Evolutionary conservation across 164 flowering plant species (phyloP), one percentile per base, ranked within the genome.

Genomic region (Stephania yunnanensis): DNA sequence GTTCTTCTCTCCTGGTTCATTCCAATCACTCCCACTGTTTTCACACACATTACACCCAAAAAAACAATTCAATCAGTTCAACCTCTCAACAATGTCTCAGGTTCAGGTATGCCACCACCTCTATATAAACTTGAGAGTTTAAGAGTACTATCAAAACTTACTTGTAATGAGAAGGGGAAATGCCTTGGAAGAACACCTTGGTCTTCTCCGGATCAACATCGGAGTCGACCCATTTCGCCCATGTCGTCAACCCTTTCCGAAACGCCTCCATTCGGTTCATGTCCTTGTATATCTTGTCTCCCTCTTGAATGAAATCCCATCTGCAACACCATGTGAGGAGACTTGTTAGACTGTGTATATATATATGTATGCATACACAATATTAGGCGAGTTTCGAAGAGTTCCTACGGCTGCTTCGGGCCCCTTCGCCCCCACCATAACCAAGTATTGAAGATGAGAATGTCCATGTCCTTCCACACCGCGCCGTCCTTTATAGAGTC

Each of bases 131-230:
- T 31, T 31, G n/a, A 31, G 36, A 3, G 36, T 31, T 31, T 31
- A 31, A 31, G 3, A 31, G 36, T 31, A 31, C 36, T 31, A 31
- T 30, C 0, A 68, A 74, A 20, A 6, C 94, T 85, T 86, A 93
- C 98, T 81, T 76, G 66, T 88, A 88, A 77, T 93, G 98, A 17
- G 86, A 82, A 15, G 98, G 97, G 48, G 93, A 93, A 67, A 88
- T 82, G 10, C 92, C 97, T 67, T 82, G 87, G 78, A 87, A 90
- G 81, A 92, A 88, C 74, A 92, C 91, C 69, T 81, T 87, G 61
- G 97, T 89, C 76, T 82, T 87, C 36, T 85, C 53, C 52, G 92
- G 78, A 74, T 90, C 82, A 8, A 92, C 87, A 20, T 86, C 80
- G 48, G 42, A 78, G 77, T 88, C 81, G 64, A 90, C 85, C 98